These are phyloP conservation scores for Proliferodiscus dingleyae DNA, from an alignment of 2,329 filamentous ascomycete species.

Conservation along the genomic window DNA sequence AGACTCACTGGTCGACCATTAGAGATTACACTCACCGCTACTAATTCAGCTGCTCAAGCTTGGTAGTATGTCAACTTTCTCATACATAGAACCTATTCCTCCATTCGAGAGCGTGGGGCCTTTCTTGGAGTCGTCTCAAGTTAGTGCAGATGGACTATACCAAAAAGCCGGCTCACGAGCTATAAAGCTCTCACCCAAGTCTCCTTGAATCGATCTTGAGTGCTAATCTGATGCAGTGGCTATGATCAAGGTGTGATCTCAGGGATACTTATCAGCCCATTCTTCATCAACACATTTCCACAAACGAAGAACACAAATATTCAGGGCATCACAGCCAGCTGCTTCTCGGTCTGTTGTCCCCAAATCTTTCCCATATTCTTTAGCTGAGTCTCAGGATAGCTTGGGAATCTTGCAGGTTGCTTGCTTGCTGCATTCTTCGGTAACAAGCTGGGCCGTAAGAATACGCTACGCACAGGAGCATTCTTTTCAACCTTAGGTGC, in stretches of 20 bases:
- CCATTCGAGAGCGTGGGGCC: no score
- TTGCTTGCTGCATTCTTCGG: slow-evolving; percentile 18
- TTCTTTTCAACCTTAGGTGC: slow-evolving; percentile 37
- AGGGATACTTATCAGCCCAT: slow-evolving; percentile 61
- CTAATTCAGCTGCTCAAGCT: slow-evolving; percentile 19
- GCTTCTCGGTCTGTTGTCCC: slow-evolving; percentile 36
- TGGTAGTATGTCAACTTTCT: no score
- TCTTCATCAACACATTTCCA: slow-evolving; percentile 51
- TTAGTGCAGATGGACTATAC: no score
- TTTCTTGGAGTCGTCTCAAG: no score
- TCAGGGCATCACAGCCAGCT: slow-evolving; percentile 41
- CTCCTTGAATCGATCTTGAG: no score
- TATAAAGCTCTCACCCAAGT: no score
- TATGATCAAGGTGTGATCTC: slow-evolving; percentile 68
- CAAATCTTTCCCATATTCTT: neutral
- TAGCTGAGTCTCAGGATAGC: slow-evolving; percentile 4
- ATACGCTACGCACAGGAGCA: slow-evolving; percentile 14
- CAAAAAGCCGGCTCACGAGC: no score
- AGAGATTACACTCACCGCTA: slow-evolving; percentile 12
- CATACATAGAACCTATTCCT: no score
- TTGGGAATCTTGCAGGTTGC: slow-evolving; percentile 17
- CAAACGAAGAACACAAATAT: slow-evolving; percentile 33
- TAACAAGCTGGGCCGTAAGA: slow-evolving; percentile 18
- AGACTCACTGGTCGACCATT: slow-evolving; percentile 4
- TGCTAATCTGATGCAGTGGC: no score